Base-by-base conservation (phyloP, 768 basidiomycete species). In the Neoboletus subvelutipes region DNA sequence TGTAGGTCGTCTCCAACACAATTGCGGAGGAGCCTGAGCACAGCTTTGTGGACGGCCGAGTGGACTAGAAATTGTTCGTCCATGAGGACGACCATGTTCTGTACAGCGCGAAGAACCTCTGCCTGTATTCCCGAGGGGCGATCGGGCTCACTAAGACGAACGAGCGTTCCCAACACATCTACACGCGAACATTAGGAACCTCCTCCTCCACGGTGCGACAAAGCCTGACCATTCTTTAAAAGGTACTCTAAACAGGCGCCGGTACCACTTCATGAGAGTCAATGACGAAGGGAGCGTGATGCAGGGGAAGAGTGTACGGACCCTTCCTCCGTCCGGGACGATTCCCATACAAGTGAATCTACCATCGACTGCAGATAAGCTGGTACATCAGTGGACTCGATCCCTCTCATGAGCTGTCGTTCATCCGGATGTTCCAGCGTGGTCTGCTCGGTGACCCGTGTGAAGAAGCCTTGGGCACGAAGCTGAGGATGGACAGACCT, bases 31-130 rank as follows among this genome's bases (percentile, higher is more conserved):
- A 98, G 77, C 40, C 92, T 78, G 26, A 95, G 80, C 10, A 97
- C 87, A 2, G 93, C 93, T 64, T 84, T 87, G 71, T 98, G 94
- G 0, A 95, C 88, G 1, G 86, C 91, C 10, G 92, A 90, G 65
- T 96, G 94, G 5, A 95, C 88, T 20, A 98, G 84, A 65, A 98
- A 97, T 62, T 90, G 90, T 67, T 97, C 94, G 58, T 97, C 94
- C 54, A 98, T 80, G 15, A 93, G 81, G 9, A 94, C 85, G 13
- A 98, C 88, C 82, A 97, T 90, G 63, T 93, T 93, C 63, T 92
- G 90, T 15, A 95, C 90, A 1, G 90, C 80, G 28, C 87, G 83
- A 34, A 98, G 79, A 13, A 96, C 92, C 68, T 94, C 90, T 41
- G 88, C 91, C 69, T 95, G 92, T 61, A 94, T 87, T n/a, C 94